These are phyloP conservation scores for Tuber brumale DNA, from an alignment of 495 filamentous ascomycete genomes.

Conservation along the genomic window DNA sequence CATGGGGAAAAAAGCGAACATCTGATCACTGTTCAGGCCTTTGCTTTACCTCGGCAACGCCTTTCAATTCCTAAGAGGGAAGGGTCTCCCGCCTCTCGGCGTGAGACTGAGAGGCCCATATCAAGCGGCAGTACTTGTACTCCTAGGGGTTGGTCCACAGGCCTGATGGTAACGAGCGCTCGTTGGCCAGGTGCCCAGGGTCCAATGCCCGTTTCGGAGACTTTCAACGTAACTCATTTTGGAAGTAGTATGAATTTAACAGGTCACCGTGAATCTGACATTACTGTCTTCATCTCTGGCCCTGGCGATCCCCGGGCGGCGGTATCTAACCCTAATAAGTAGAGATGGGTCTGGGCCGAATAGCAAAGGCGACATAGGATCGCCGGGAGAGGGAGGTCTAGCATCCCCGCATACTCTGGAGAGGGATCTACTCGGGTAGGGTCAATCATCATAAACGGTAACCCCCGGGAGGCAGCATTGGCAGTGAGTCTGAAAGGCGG, in stretches of 20 bases:
- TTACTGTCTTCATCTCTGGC: constrained; percentile 26
- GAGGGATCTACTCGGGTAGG: constrained; percentile 5
- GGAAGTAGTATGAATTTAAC: not conserved
- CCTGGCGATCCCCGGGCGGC: constrained; percentile 26
- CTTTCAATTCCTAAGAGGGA: constrained; percentile 21
- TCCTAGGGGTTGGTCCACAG: constrained; percentile 11
- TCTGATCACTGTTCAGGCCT: constrained; percentile 31
- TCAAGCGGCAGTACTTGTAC: constrained; percentile 8
- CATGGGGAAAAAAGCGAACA: constrained; percentile 29
- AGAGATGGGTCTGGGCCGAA: constrained; percentile 19
- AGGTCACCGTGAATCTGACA: not conserved
- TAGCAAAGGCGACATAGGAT: constrained; percentile 23
- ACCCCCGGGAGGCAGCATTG: not conserved
- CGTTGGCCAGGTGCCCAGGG: not conserved
- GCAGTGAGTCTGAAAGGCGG: not conserved
- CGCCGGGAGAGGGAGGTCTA: constrained; percentile 23
- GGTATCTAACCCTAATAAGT: constrained; percentile 23
- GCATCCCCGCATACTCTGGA: constrained; percentile 10
- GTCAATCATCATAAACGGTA: not conserved
- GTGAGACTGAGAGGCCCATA: constrained; percentile 4
- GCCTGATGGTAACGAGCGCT: constrained; percentile 5
- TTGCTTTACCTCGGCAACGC: constrained; percentile 35
- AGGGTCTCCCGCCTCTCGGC: constrained; percentile 16
- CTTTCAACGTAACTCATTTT: not conserved
- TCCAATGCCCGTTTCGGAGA: not conserved